Conservation (phyloP, 176 grass and related monocot species). For the Paspalum notatum region DNA sequence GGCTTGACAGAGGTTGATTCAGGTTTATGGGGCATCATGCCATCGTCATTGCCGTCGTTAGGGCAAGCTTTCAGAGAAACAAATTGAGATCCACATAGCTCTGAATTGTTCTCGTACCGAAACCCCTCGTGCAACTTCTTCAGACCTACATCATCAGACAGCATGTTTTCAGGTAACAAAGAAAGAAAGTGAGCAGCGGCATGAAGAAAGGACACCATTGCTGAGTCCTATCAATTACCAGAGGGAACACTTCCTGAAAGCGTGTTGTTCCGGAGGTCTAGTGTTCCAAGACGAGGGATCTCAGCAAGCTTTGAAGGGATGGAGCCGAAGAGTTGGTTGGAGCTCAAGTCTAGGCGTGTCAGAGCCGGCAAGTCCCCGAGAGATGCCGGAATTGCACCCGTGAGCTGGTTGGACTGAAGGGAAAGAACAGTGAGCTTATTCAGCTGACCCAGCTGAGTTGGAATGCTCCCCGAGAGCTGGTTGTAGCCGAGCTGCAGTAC, state of each 20-base stretch:
- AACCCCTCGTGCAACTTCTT: slow-evolving; percentile 62
- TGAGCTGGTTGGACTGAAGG: slow-evolving; percentile 77
- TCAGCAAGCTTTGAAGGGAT: slow-evolving; percentile 71
- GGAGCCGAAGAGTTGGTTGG: slow-evolving; percentile 74
- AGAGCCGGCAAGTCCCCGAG: slow-evolving; percentile 61
- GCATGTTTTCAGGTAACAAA: slow-evolving; percentile 17
- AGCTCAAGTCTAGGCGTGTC: slow-evolving; percentile 80
- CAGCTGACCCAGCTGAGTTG: slow-evolving; percentile 64
- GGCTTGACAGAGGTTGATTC: slow-evolving; percentile 61
- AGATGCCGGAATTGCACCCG: slow-evolving; percentile 73
- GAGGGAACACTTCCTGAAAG: slow-evolving; percentile 82
- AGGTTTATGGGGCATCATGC: slow-evolving; percentile 62
- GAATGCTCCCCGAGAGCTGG: slow-evolving; percentile 72
- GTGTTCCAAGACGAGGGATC: slow-evolving; percentile 48
- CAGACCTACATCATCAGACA: slow-evolving; percentile 52
- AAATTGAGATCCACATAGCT: slow-evolving; percentile 71
- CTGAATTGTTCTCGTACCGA: slow-evolving; percentile 67
- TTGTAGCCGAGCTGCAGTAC: slow-evolving; percentile 89
- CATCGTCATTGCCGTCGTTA: slow-evolving; percentile 23
- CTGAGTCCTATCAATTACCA: slow-evolving; percentile 47
- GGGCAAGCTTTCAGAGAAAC: slow-evolving; percentile 58
- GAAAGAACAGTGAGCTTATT: slow-evolving; percentile 73
- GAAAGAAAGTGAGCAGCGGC: neutral
- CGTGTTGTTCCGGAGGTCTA: slow-evolving; percentile 72
- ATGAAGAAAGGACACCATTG: neutral